Base-by-base conservation (phyloP, 306 rosid genomes). In the Rosa rugosa region DNA sequence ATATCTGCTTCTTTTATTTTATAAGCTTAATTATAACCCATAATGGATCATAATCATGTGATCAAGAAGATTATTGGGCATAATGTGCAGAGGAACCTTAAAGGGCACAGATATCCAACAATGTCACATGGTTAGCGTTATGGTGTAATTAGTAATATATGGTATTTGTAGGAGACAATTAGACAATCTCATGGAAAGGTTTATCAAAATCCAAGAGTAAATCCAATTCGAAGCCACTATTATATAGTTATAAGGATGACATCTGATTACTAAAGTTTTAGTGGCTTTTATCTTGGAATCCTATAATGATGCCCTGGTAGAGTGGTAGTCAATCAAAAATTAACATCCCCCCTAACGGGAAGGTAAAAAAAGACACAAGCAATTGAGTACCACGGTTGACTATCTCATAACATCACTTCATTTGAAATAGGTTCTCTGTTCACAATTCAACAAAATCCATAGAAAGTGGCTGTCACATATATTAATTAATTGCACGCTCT, bases 1-100 rank as follows among this genome's bases (percentile, higher is more conserved):
- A 44, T 45, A 73, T 75, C 79, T 64, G 76, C 71, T 57, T 25
- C 13, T 75, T 34, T 0, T 45, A 22, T 65, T 64, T 50, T 63
- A 31, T 69, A 42, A 54, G 27, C 18, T 6, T 13, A 14, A 49
- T 5, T n/a, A n/a, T 54, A 36, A 64, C 8, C 8, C 44, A 14
- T 20, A 38, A 17, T n/a, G 17, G 25, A 53, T 47, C 11, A 40
- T n/a, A 1, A 36, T 66, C 16, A 49, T 51, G 65, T 67, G 27
- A 38, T 36, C 17, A 51, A 50, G 20, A 67, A 22, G 31, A 51
- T 16, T 23, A 62, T 27, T 6, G 31, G 31, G 60, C 18, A 46
- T 22, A 75, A 60, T 27, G 34, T 41, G 42, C 77, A 46, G 51
- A 13, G 11, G 60, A 46, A 69, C 53, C 70, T 27, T 65, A 11